Base-by-base conservation (phyloP, 441 rosid genomes). In the Populus hybrid region DNA sequence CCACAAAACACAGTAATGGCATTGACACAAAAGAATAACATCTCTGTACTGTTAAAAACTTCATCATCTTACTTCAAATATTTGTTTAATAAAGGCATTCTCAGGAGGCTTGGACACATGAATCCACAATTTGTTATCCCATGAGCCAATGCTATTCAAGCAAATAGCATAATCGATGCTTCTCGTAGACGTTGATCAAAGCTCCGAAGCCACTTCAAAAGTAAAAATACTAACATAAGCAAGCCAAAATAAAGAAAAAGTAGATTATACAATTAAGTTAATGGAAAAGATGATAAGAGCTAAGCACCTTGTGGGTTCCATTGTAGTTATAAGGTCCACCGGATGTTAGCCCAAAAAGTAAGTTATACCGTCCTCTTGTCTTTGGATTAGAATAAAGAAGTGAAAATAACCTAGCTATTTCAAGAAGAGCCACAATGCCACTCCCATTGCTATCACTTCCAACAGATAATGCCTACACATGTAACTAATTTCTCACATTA, bases 371-470 rank as follows among this genome's bases (percentile, higher is more conserved):
- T 83, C 98, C 99, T 85, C 97, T 90, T 77, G 99, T 94, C 89
- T 86, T 95, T 56, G 99, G 97, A 83, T 94, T 92, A 26, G 97
- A 91, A 89, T 91, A 94, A 61, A 94, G 94, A 83, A 88, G 87
- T 80, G 97, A 94, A 86, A 95, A 95, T 70, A 95, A 79, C 86
- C 99, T 94, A 83, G 99, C 97, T 79, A 94, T 88, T 84, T 95
- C 99, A 78, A 95, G 98, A 83, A 95, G 93, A 20, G 93, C 97
- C 81, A 89, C 98, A 35, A 92, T 85, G 7, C 99, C 99, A 76
- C 99, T 95, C 53, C 98, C 99, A 84, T 91, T 94, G 91, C 98
- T 95, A 82, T 94, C 98, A 78, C 97, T 90, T 84, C 98, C 99
- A 38, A 90, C 92, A 28, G 99, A 91, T 85, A 95, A 83, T 81